A percentile compares a stretch with the other conserved stretches of the same genome.
These are phyloP conservation scores for Suillus sp. DNA, from an alignment of 768 basidiomycete species.

Conservation along the genomic window DNA sequence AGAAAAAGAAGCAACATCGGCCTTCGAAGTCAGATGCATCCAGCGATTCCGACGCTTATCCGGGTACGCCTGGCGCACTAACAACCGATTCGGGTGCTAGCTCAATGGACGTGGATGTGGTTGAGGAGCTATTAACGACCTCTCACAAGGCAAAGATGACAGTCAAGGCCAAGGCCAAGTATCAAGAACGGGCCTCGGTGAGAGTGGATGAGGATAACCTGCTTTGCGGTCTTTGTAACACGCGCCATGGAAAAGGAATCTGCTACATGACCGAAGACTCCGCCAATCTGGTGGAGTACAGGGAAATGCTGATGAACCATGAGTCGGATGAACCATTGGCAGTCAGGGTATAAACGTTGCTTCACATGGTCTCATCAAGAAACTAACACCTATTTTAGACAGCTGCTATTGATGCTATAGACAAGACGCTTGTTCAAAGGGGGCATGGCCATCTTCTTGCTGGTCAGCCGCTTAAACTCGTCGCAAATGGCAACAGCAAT, in stretches of 20 bases:
- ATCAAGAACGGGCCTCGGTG: conserved; percentile 9
- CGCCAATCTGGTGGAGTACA: conserved; percentile 68
- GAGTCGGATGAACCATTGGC: conserved; percentile 69
- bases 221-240: conserved; percentile 65
- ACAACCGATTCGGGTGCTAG: conserved; percentile 28
- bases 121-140: conserved; percentile 3
- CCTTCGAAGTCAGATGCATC: conserved; percentile 33
- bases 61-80: conserved; percentile 26
- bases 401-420: conserved; percentile 70
- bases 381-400: conserved; percentile 39
- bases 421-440: conserved; percentile 57
- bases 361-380: conserved; percentile 15
- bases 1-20: conserved; percentile 39
- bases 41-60: conserved; percentile 45
- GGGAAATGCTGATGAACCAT: conserved; percentile 64
- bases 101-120: conserved; percentile 23
- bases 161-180: conserved; percentile 14
- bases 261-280: conserved; percentile 70
- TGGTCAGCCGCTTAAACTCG: conserved; percentile 64
- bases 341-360: conserved; percentile 49
- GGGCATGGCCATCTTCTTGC: conserved; percentile 58
- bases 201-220: conserved; percentile 17
- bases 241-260: conserved; percentile 46
- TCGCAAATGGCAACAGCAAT: conserved; percentile 36
- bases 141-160: background rate